Base-by-base conservation (phyloP, 148 eudicot species). In the Limonium bicolor region DNA sequence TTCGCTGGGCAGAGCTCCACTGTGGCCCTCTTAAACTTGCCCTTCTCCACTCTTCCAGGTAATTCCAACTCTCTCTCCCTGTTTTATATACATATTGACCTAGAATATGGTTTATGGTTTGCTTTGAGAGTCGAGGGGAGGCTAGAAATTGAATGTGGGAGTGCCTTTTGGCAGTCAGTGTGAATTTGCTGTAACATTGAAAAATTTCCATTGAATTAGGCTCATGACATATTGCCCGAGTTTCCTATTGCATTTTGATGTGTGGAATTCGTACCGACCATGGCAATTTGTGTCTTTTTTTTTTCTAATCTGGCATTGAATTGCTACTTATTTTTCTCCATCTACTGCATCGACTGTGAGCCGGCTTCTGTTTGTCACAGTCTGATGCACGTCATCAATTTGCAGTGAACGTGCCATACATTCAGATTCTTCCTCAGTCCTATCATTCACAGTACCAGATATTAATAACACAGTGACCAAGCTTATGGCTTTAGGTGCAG, bases 1-100 rank as follows among this genome's bases (percentile, higher is more conserved):
- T 65, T 32, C 86, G 96, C 4, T 82, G 83, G 83, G 96, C 96
- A 4, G 87, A 86, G 53, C 96, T 86, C 35, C 72, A 75, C 13
- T 81, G 84, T 2, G 96, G 96, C 39, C 81, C 87, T 16, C 82
- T 86, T 70, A 73, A 75, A 30, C 87, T 86, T 23, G 81, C 77
- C 23, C 94, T 86, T 52, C 60, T 86, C 53, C 82, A 78, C 12
- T 86, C 87, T 46, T 54, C 85, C 25, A 66, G 70, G 86, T 66
- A 11, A 3, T 14, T 20, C 34, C 15, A 2, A 6, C 42, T 13
- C 22, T 56, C 4, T 15, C 7, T 26, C 14, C 38, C 36, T 1
- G 9, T n/a, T 6, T 37, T 42, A 23, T 19, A n/a, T 4, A 9
- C 20, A 5, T 4, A 19, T 6, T 19, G 21, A 18, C 41, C 10